A percentile compares a stretch with the other conserved stretches of the same genome.
phyloP scores from a whole-genome alignment of 306 rosid genomes.

The Alnus glutinosa region DNA sequence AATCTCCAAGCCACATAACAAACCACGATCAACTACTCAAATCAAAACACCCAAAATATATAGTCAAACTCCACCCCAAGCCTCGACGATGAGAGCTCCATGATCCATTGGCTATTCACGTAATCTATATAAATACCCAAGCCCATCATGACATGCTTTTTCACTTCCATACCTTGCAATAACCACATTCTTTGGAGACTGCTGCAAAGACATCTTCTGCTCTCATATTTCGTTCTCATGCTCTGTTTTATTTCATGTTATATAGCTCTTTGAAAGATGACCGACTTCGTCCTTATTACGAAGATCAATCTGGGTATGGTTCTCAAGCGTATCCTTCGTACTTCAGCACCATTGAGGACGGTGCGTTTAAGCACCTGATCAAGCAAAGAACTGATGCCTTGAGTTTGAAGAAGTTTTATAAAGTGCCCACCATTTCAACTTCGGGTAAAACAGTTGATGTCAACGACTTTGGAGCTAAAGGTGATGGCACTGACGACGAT shows the following conservation, averaged over 20 bases:
- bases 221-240: conserved; percentile 31
- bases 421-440: not conserved
- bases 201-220: not conserved
- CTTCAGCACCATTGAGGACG: conserved; percentile 31
- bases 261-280: conserved; percentile 33
- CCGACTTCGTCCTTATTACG: conserved; percentile 20
- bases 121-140: conserved; percentile 38
- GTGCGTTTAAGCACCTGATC: conserved; percentile 34
- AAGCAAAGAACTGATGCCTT: conserved; percentile 24
- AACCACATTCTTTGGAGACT: not conserved
- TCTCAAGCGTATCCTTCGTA: conserved; percentile 27
- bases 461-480: conserved; percentile 59
- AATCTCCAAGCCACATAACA: no score
- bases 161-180: conserved; percentile 20
- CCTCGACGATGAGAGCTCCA: no score
- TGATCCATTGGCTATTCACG: no score
- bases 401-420: conserved; percentile 22
- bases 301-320: conserved; percentile 8
- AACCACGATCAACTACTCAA: no score
- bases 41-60: no score
- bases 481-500: conserved; percentile 52
- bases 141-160: not conserved
- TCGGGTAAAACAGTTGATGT: conserved; percentile 41
- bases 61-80: no score
- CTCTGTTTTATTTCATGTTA: conserved; percentile 35